These are phyloP conservation scores for Talaromyces adpressus DNA, from an alignment of 495 filamentous ascomycete species.

Conservation along the genomic window DNA sequence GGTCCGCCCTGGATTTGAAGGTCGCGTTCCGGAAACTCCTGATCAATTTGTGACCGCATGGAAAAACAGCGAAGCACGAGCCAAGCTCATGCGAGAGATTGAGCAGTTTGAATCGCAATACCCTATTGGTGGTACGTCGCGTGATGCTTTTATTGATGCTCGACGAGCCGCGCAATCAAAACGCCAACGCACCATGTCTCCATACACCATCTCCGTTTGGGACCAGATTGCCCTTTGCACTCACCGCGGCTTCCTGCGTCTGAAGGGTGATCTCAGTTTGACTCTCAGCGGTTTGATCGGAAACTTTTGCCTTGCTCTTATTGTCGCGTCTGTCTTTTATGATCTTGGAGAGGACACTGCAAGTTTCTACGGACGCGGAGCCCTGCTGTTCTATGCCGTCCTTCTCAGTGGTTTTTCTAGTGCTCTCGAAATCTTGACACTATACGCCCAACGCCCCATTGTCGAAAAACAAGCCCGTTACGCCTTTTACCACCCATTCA, in stretches of 20 bases:
- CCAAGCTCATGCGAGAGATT: constrained; percentile 60
- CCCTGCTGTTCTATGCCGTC: constrained; percentile 81
- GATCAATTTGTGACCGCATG: constrained; percentile 71
- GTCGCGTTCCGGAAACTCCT: constrained; percentile 59
- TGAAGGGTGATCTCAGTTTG: constrained; percentile 65
- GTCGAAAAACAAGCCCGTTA: constrained; percentile 89
- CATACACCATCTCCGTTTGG: constrained; percentile 66
- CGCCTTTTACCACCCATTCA: constrained; percentile 86
- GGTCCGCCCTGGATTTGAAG: constrained; percentile 57
- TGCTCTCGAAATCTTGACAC: constrained; percentile 68
- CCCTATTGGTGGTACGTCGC: constrained; percentile 56
- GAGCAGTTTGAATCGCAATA: constrained; percentile 58
- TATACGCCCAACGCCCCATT: constrained; percentile 82
- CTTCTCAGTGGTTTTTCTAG: constrained; percentile 78
- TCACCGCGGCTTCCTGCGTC: constrained; percentile 58
- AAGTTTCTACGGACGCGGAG: constrained; percentile 74
- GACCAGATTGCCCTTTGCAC: constrained; percentile 71
- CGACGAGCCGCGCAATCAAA: constrained; percentile 50
- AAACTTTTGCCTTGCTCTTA: constrained; percentile 66
- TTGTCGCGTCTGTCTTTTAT: constrained; percentile 79
- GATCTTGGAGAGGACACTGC: constrained; percentile 53
- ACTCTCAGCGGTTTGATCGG: constrained; percentile 64
- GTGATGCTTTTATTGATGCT: constrained; percentile 62
- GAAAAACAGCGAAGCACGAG: constrained; percentile 65
- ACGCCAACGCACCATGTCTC: constrained; percentile 53